A percentile compares a stretch with the other conserved stretches of the same genome.
phyloP scores from a whole-genome alignment of 257 asterid species.

The Capsicum pubescens region DNA sequence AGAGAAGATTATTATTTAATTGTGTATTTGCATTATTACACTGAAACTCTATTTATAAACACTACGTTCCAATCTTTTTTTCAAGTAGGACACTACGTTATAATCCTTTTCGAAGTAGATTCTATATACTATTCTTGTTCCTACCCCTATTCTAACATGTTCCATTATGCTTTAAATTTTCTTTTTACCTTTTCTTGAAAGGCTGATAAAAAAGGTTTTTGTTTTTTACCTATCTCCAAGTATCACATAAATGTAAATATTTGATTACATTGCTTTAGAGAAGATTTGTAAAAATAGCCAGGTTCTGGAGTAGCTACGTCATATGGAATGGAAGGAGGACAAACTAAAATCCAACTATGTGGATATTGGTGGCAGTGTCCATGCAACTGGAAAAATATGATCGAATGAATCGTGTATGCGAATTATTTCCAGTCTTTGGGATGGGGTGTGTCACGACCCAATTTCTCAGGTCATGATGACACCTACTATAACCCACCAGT shows the following conservation, averaged over 20 bases:
- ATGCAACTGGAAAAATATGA: not conserved
- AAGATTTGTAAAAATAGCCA: not conserved
- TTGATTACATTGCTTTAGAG: not conserved
- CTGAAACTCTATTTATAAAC: too few species aligned
- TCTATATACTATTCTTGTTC: too few species aligned
- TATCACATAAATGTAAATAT: not conserved
- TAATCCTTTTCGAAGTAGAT: too few species aligned
- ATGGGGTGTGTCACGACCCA: not conserved
- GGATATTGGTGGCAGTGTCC: not conserved
- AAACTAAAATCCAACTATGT: not conserved
- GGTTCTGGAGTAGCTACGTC: not conserved
- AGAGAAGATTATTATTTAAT: too few species aligned
- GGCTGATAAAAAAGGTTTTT: not conserved
- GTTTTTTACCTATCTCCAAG: not conserved
- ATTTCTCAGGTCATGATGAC: too few species aligned
- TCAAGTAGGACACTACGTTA: too few species aligned
- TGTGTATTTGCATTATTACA: too few species aligned
- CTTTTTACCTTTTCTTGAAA: not conserved
- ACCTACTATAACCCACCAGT: too few species aligned
- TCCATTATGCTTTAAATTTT: constrained; percentile 14
- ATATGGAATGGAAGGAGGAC: not conserved
- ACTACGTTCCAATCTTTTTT: too few species aligned
- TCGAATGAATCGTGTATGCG: not conserved
- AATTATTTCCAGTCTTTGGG: not conserved
- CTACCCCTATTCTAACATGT: too few species aligned